Conservation (phyloP, 2,329 filamentous ascomycete species). For the Fusarium dimerum region DNA sequence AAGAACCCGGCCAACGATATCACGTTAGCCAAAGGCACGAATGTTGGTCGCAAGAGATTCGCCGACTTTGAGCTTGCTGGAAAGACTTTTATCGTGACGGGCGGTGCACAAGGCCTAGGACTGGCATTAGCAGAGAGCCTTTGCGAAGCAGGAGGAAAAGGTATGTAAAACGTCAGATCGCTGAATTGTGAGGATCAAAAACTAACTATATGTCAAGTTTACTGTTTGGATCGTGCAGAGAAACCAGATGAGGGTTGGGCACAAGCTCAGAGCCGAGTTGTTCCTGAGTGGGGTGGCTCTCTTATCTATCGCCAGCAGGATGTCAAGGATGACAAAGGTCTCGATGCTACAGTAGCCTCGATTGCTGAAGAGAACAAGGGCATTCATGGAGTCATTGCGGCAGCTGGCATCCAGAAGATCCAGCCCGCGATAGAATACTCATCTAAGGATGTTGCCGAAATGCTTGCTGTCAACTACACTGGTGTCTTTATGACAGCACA, state of each 20-base stretch:
- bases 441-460: conserved; percentile 56
- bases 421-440: conserved; percentile 68
- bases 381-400: conserved; percentile 69
- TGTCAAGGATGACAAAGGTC: conserved; percentile 59
- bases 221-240: conserved; percentile 55
- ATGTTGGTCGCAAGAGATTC: conserved; percentile 42
- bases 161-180: conserved; percentile 32
- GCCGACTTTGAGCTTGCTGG: conserved; percentile 71
- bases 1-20: conserved; percentile 17
- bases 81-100: conserved; percentile 70
- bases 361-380: conserved; percentile 63
- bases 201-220: conserved; percentile 41
- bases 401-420: conserved; percentile 69
- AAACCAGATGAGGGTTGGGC: conserved; percentile 59
- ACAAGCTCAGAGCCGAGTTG: conserved; percentile 60
- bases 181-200: neutral
- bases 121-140: conserved; percentile 72
- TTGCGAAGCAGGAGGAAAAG: conserved; percentile 72
- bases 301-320: conserved; percentile 69
- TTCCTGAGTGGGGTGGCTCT: conserved; percentile 63
- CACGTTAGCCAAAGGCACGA: conserved; percentile 14
- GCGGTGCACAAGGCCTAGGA: conserved; percentile 72
- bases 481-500: conserved; percentile 41
- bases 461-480: conserved; percentile 70
- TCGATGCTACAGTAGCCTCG: conserved; percentile 58